Percentiles rank a stretch among this genome's conserved stretches.
These are phyloP conservation scores for Phyllostachys edulis DNA, from an alignment of 176 grass and related monocot species.

Conservation along the genomic window DNA sequence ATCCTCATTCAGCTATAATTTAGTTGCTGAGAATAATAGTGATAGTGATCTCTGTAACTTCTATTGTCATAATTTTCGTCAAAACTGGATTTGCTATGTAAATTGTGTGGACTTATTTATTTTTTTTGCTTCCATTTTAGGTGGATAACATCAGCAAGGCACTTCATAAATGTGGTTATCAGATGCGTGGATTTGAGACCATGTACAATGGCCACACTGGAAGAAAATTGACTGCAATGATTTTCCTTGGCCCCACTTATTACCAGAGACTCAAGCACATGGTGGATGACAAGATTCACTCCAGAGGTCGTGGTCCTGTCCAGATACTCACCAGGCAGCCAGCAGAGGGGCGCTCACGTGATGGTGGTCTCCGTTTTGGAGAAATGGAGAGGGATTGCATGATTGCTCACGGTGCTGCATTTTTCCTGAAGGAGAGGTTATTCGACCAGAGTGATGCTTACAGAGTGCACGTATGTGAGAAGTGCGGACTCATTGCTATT, in stretches of 20 bases:
- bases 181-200: constrained; percentile 96
- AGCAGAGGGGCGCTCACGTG: constrained; percentile 85
- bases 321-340: constrained; percentile 96
- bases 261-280: constrained; percentile 98
- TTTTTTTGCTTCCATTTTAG: constrained; percentile 38
- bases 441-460: constrained; percentile 98
- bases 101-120: background rate
- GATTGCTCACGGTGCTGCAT: constrained; percentile 96
- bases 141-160: constrained; percentile 94
- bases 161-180: constrained; percentile 94
- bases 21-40: background rate
- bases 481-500: constrained; percentile 90
- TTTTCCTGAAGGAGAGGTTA: constrained; percentile 95
- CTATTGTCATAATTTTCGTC: background rate
- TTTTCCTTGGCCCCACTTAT: constrained; percentile 95
- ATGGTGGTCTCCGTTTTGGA: constrained; percentile 91
- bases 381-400: constrained; percentile 99
- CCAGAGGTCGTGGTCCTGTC: constrained; percentile 87
- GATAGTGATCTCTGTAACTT: background rate
- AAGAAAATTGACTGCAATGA: constrained; percentile 75
- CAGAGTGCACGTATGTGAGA: constrained; percentile 98
- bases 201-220: constrained; percentile 99
- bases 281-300: constrained; percentile 98
- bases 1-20: background rate
- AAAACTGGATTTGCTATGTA: background rate